Percentiles rank a stretch among this genome's conserved stretches.
These are phyloP conservation scores for Bocquillonia castaneifolia DNA, from an alignment of 441 rosid genomes.

Conservation along the genomic window DNA sequence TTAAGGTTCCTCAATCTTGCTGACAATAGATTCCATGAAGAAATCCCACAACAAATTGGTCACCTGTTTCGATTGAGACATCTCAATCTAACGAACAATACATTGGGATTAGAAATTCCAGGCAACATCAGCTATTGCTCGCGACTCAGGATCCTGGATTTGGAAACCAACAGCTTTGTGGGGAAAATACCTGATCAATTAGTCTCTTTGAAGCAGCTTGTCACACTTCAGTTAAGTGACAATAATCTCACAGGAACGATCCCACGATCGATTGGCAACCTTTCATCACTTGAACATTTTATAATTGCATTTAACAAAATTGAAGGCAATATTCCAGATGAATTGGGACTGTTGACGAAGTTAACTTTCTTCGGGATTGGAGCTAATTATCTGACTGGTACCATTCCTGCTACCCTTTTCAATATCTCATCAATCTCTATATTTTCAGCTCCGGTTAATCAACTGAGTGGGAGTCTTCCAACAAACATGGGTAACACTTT, in stretches of 20 bases:
- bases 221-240: background rate
- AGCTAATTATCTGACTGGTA: constrained; percentile 6
- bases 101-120: constrained; percentile 8
- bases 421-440: background rate
- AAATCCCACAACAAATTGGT: constrained; percentile 8
- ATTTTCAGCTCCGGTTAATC: background rate
- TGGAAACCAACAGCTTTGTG: background rate
- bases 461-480: background rate
- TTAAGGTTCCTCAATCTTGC: constrained; percentile 5
- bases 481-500: constrained; percentile 12
- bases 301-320: background rate
- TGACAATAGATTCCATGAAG: constrained; percentile 4
- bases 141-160: background rate
- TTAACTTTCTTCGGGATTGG: background rate
- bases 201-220: constrained; percentile 7
- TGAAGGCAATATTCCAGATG: constrained; percentile 6
- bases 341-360: background rate
- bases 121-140: constrained; percentile 2
- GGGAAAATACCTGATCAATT: constrained; percentile 12
- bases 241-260: constrained; percentile 5
- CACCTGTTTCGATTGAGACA: background rate
- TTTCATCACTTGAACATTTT: background rate
- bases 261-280: constrained; percentile 10
- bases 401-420: constrained; percentile 5
- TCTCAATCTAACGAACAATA: background rate